Base-by-base conservation (phyloP, 805 yeast species). In the Yamadazyma olivae region DNA sequence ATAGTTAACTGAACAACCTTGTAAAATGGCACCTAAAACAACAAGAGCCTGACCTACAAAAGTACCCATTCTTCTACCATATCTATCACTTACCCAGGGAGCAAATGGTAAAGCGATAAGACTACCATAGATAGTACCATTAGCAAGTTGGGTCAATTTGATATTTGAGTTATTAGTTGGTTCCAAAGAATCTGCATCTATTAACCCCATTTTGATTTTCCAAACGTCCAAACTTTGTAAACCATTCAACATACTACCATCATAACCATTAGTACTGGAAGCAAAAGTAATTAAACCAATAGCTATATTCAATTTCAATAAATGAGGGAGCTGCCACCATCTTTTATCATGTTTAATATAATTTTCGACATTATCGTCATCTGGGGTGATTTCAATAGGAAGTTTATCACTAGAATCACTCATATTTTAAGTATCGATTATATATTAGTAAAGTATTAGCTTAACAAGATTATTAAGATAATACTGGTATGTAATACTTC, bases 181-280 rank as follows among this genome's bases (percentile, higher is more conserved):
- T 27, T 56, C 38, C 10, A 22, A 17, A 23, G 38, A 27, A 18
- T 34, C 38, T 17, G 7, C 13, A 34, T 28, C 10, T 6, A 19
- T 34, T 24, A 34, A 34, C 25, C 64, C 64, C 50, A 74, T 62
- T 25, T 57, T 59, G 5, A 48, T 39, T 37, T 53, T 51, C 75
- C 78, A 75, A 20, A 51, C 49, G 1, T 50, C 41, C 46, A 71
- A 59, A 6, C 73, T 54, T 46, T 75, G 79, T 42, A 75, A 59
- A 25, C 76, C 75, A 44, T 75, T 74, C 47, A 75, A 53, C 63
- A 75, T 58, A 12, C 71, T 64, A 41, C 72, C 73, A 52, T 71
- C 76, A 41, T 62, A 71, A 41, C 76, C 75, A 28, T 60, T 66
- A 44, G 70, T 71, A 33, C 76, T 67, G 8, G 79, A 67, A 17